Evolutionary conservation across 108 stramenopile genomes (phyloP), one percentile per base, ranked within the genome.

Genomic region (Aurantiochytrium sp.): DNA sequence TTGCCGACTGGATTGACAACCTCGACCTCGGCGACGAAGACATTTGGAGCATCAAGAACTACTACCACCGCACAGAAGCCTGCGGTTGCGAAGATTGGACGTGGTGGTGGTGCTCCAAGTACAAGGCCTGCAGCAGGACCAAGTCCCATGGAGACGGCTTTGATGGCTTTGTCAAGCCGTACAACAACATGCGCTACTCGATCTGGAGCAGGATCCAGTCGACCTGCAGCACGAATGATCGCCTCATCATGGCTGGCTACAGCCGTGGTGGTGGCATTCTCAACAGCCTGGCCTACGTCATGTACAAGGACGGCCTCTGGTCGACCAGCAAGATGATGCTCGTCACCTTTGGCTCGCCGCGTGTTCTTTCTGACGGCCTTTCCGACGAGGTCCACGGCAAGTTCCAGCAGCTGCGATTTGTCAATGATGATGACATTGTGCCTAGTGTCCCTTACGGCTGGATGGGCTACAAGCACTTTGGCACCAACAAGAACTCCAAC

Each of bases 391-490:
- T 83, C 49, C 76, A 83, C 51, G 76, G 76, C 45, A 47, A 83
- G 76, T 83, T 83, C 51, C 14, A 47, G 23, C 45, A 47, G 49
- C 18, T 69, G 16, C 76, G 76, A 12, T 25, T 83, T 23, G 28
- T 83, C 51, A 53, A 83, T 4, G 51, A 53, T 16, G 28, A 83
- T 23, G 76, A 83, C 51, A 12, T 53, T 47, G 51, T 83, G 19
- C 76, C 76, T 2, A 53, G 49, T 4, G 28, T 83, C 49, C 76
- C 76, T 6, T 83, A 83, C 51, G 49, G 25, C 45, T 53, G 45
- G 45, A 53, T 47, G 76, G 76, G 76, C 76, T 83, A 53, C 76
- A 83, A 83, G 76, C 76, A 83, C 51, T 83, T 21, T 23, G 76
- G 76, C n/a, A 35, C 23, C 19, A 83, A 25, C 49, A 83, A 28